phyloP scores from a whole-genome alignment of 2,329 filamentous ascomycete species.

The Sporothrix brunneoviolacea region DNA sequence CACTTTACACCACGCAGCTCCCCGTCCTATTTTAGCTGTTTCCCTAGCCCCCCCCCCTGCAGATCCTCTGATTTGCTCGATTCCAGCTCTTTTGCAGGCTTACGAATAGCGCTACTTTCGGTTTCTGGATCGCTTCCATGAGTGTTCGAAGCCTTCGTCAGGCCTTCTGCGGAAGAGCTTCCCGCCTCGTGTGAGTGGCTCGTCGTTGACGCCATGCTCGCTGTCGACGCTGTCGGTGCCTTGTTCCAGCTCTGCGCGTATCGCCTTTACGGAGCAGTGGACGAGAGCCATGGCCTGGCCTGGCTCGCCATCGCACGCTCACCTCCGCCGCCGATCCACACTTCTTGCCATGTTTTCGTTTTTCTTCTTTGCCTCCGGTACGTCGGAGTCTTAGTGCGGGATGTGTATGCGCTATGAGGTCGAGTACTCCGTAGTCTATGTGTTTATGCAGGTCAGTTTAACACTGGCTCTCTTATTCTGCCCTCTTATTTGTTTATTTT shows the following conservation, averaged over 20 bases:
- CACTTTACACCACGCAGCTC: neutral
- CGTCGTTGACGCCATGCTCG: neutral
- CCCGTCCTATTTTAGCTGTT: conserved; percentile 16
- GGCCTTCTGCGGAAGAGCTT: neutral
- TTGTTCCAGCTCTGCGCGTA: neutral
- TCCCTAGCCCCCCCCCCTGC: conserved; percentile 21
- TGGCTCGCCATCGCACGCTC: too few species aligned
- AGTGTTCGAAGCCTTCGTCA: conserved; percentile 1
- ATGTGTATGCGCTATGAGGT: neutral
- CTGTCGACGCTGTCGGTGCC: neutral
- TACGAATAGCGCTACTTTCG: conserved; percentile 1
- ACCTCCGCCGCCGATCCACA: too few species aligned
- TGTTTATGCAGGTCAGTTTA: conserved; percentile 9
- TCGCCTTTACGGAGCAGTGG: too few species aligned
- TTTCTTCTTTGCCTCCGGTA: neutral
- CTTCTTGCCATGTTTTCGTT: too few species aligned
- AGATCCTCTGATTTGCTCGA: conserved; percentile 23
- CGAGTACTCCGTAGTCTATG: neutral
- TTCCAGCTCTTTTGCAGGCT: conserved; percentile 5
- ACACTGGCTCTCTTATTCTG: conserved; percentile 19
- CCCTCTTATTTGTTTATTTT: conserved; percentile 4
- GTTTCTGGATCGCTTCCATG: conserved; percentile 1
- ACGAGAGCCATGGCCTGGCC: too few species aligned
- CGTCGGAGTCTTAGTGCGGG: neutral
- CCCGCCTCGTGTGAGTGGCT: neutral